Evolutionary conservation across 1,284 basidiomycete species (phyloP), one percentile per base, ranked within the genome.

Genomic region (Marasmius tenuissimus): DNA sequence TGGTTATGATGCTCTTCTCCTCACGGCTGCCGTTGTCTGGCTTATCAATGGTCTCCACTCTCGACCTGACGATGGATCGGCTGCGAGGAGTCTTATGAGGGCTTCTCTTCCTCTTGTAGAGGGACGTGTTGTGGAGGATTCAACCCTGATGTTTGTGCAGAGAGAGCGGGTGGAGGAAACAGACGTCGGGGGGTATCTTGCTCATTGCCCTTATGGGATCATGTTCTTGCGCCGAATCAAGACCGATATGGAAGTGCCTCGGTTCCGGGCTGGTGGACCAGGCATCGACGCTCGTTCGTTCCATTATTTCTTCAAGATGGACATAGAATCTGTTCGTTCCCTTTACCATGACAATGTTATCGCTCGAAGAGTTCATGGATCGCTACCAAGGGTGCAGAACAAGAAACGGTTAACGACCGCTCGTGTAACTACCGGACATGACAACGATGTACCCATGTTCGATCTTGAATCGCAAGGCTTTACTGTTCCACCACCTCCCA

Each of bases 31-130:
- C 0, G 62, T 61, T 20, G 62, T 68, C 0, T 72, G 70, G 70
- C 59, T 72, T 0, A 16, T 66, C 0, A 73, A 72, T 42, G 53
- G 66, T 4, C 61, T 72, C 4, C 70, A 71, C 39, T 61, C 70
- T 9, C 59, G 65, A 3, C 69, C 70, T 4, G 70, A 73, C 20
- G 66, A 67, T 58, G 67, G 69, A 0, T 58, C 59, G 0, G 60
- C 66, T 3, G 55, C 58, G 2, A 49, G 66, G 14, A 47, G 62
- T 12, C 63, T 73, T 4, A 68, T 71, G 64, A 47, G 60, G 11
- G 63, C 62, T 0, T 57, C 59, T 7, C 58, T 73, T 0, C 71
- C 69, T 0, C 22, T 63, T 4, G 57, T 53, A 0, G 57, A 65
- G 1, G 52, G 37, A 4, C 50, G 50, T 4, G 48, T 61, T 33